These are phyloP conservation scores for Lupinus albus DNA, from an alignment of 306 rosid species.

Conservation along the genomic window DNA sequence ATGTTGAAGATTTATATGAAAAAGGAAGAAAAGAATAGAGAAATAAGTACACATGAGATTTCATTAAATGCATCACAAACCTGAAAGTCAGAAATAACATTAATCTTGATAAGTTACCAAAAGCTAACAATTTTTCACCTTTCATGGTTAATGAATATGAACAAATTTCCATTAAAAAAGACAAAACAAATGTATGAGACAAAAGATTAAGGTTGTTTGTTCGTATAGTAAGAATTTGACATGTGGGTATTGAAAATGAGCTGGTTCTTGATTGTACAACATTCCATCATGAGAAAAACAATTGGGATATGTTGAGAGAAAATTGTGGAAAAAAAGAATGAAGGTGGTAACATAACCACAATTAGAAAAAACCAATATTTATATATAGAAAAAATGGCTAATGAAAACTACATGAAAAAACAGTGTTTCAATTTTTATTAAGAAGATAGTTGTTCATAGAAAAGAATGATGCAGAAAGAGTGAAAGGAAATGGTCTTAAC, in stretches of 20 bases:
- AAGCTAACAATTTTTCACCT: constrained; percentile 12
- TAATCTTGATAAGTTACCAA: constrained; percentile 32
- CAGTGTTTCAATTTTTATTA: constrained; percentile 32
- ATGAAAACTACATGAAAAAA: constrained; percentile 32
- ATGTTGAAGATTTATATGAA: constrained; percentile 28
- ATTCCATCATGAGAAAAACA: constrained; percentile 47
- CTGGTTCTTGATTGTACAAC: constrained; percentile 53
- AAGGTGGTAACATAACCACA: constrained; percentile 47
- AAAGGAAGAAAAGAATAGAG: not conserved
- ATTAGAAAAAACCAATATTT: constrained; percentile 52
- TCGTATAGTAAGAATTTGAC: constrained; percentile 48
- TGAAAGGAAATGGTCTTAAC: constrained; percentile 53
- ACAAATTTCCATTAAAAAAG: constrained; percentile 32
- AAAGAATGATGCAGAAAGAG: constrained; percentile 33
- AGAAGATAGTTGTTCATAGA: constrained; percentile 24
- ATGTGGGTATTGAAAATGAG: constrained; percentile 51
- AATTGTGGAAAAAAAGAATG: constrained; percentile 56
- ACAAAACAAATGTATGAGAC: constrained; percentile 29
- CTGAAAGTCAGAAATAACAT: constrained; percentile 48
- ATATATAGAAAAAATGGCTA: constrained; percentile 40
- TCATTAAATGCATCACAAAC: constrained; percentile 45
- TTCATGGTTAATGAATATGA: constrained; percentile 31
- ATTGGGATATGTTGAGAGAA: constrained; percentile 51
- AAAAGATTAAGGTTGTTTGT: constrained; percentile 26
- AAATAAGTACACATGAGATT: not conserved